Percentiles rank a stretch among this genome's conserved stretches.
phyloP scores from a whole-genome alignment of 495 filamentous ascomycete genomes.

The Jackrogersella minutella region DNA sequence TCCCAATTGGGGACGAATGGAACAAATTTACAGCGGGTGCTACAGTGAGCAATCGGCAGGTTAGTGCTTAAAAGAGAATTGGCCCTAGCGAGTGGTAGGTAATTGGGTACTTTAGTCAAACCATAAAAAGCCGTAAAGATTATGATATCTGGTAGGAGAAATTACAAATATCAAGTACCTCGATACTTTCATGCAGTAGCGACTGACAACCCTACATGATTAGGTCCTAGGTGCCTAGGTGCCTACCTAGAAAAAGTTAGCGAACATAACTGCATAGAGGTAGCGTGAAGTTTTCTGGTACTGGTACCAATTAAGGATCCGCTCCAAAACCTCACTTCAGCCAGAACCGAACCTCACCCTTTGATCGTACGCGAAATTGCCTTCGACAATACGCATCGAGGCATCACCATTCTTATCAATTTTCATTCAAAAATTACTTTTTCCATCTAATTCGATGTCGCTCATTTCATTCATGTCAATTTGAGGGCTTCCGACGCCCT shows the following conservation, averaged over 20 bases:
- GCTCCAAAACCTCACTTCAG: slow-evolving; percentile 52
- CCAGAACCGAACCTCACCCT: slow-evolving; percentile 49
- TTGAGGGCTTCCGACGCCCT: slow-evolving; percentile 48
- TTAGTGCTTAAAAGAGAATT: background rate
- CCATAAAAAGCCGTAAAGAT: background rate
- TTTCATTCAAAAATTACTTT: slow-evolving; percentile 39
- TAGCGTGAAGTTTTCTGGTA: no score
- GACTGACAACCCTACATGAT: no score
- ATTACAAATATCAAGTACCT: no score
- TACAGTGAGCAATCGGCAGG: background rate
- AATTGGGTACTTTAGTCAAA: background rate
- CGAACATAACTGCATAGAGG: no score
- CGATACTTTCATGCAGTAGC: no score
- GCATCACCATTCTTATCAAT: slow-evolving; percentile 48
- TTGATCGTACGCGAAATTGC: slow-evolving; percentile 52
- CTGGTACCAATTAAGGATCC: no score
- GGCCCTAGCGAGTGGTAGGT: slow-evolving; percentile 1
- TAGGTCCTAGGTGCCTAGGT: no score
- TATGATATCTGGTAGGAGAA: no score
- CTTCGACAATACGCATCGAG: slow-evolving; percentile 52
- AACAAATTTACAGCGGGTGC: background rate
- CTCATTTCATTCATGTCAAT: slow-evolving; percentile 51
- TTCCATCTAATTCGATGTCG: slow-evolving; percentile 53
- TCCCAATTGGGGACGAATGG: background rate
- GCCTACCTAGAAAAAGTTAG: no score